These are phyloP conservation scores for Ophiostoma quercus DNA, from an alignment of 2,329 filamentous ascomycete species.

Conservation along the genomic window DNA sequence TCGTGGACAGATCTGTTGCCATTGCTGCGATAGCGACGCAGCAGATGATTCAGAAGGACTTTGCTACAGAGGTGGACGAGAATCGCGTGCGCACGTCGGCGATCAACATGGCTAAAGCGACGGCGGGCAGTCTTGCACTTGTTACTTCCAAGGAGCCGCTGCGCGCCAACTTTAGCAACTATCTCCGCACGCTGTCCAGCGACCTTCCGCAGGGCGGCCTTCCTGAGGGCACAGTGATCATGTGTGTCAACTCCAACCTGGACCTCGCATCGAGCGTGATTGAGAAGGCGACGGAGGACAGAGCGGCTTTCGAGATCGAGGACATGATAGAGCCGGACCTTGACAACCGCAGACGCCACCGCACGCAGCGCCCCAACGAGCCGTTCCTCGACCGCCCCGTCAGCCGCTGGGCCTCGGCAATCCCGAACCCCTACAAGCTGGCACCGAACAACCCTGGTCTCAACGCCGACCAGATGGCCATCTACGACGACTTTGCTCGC, in stretches of 20 bases:
- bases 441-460: constrained; percentile 64
- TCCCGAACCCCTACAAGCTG: constrained; percentile 88
- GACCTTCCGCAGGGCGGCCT: constrained; percentile 69
- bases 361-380: constrained; percentile 69
- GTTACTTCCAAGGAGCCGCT: constrained; percentile 98
- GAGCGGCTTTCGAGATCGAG: constrained; percentile 90
- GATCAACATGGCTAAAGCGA: constrained; percentile 89
- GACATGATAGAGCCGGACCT: constrained; percentile 81
- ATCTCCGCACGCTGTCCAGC: constrained; percentile 67
- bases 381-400: constrained; percentile 77
- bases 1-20: constrained; percentile 94
- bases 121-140: constrained; percentile 86
- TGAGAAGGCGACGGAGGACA: constrained; percentile 90
- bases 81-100: constrained; percentile 79
- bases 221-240: constrained; percentile 90
- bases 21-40: constrained; percentile 96
- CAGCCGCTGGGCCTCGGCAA: constrained; percentile 87
- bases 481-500: constrained; percentile 93
- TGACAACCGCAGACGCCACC: constrained; percentile 70
- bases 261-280: constrained; percentile 90
- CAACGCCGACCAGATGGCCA: constrained; percentile 86
- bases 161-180: constrained; percentile 94
- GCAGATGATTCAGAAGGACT: constrained; percentile 94
- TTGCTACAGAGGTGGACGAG: constrained; percentile 86
- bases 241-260: constrained; percentile 98